Conservation (phyloP, 2,329 filamentous ascomycete species). For the Fusarium pseudoanthophilum region DNA sequence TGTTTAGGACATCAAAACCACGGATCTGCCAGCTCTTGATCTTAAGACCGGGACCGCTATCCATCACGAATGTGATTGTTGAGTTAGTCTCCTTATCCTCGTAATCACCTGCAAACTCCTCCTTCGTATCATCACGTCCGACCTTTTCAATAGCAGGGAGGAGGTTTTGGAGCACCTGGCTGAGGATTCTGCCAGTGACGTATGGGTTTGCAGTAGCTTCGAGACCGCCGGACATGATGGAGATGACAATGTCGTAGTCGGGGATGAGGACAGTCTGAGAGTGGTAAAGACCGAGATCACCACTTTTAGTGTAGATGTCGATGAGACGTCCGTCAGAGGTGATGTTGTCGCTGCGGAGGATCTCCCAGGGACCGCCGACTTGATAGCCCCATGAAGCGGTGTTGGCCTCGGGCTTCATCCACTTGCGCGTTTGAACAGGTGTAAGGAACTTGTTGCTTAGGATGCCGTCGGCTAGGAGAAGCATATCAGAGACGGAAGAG, state of each 20-base stretch:
- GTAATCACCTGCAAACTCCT: slow-evolving; percentile 52
- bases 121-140: slow-evolving; percentile 50
- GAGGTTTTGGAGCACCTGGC: slow-evolving; percentile 48
- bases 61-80: slow-evolving; percentile 51
- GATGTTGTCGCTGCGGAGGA: slow-evolving; percentile 52
- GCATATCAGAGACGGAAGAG: slow-evolving; percentile 55
- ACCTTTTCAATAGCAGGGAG: slow-evolving; percentile 57
- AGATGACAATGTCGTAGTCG: slow-evolving; percentile 58
- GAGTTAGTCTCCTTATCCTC: slow-evolving; percentile 52
- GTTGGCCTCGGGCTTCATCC: slow-evolving; percentile 57
- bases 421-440: slow-evolving; percentile 53
- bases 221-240: slow-evolving; percentile 51
- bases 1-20: slow-evolving; percentile 53
- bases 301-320: slow-evolving; percentile 60
- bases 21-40: slow-evolving; percentile 54
- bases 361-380: slow-evolving; percentile 61
- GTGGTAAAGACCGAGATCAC: slow-evolving; percentile 56
- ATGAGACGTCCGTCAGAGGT: slow-evolving; percentile 53
- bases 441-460: slow-evolving; percentile 55
- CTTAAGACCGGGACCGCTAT: slow-evolving; percentile 53
- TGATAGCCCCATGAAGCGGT: slow-evolving; percentile 52
- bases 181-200: slow-evolving; percentile 40
- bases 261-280: slow-evolving; percentile 55
- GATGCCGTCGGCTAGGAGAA: slow-evolving; percentile 55
- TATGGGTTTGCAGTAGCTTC: slow-evolving; percentile 40